Evolutionary conservation across 352 stramenopile genomes (phyloP).

Genomic region (Aphanomyces cochlioides): DNA sequence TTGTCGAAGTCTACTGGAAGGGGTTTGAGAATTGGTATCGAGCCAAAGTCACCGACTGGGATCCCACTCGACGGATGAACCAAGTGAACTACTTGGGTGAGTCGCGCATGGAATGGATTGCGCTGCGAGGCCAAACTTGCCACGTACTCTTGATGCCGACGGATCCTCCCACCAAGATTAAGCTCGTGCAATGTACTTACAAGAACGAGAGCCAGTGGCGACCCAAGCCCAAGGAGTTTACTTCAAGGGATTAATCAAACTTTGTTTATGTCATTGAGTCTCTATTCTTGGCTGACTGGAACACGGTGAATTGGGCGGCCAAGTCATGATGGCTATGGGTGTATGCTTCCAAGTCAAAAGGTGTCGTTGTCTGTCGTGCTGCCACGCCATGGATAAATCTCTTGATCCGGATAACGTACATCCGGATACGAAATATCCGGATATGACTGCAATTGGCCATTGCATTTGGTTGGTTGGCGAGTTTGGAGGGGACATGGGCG

Average conservation of each 20-base stretch:
- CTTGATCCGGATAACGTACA: neutral
- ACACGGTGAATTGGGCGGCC: too few species aligned
- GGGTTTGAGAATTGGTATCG: conserved; percentile 66
- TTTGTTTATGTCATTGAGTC: neutral
- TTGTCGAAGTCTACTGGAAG: conserved; percentile 72
- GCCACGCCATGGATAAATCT: too few species aligned
- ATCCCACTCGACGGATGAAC: conserved; percentile 58
- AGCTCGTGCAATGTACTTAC: conserved; percentile 54
- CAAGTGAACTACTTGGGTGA: conserved; percentile 59
- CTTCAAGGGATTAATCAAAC: conserved; percentile 1
- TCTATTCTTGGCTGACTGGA: too few species aligned
- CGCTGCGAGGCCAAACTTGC: conserved; percentile 54
- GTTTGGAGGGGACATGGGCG: neutral
- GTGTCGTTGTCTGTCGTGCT: too few species aligned
- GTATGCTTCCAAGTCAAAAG: too few species aligned
- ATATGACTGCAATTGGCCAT: conserved; percentile 19
- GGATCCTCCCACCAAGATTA: conserved; percentile 59
- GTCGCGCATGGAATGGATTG: conserved; percentile 55
- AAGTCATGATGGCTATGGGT: too few species aligned
- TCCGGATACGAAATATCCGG: conserved; percentile 11
- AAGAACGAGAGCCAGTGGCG: conserved; percentile 61
- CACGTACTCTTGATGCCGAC: conserved; percentile 59
- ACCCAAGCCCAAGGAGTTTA: conserved; percentile 65
- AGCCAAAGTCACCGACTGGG: conserved; percentile 64
- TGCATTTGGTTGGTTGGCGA: conserved; percentile 27